A percentile compares a stretch with the other conserved stretches of the same genome.
Evolutionary conservation across 352 stramenopile species (phyloP).

Genomic region (Phytophthora vignae): DNA sequence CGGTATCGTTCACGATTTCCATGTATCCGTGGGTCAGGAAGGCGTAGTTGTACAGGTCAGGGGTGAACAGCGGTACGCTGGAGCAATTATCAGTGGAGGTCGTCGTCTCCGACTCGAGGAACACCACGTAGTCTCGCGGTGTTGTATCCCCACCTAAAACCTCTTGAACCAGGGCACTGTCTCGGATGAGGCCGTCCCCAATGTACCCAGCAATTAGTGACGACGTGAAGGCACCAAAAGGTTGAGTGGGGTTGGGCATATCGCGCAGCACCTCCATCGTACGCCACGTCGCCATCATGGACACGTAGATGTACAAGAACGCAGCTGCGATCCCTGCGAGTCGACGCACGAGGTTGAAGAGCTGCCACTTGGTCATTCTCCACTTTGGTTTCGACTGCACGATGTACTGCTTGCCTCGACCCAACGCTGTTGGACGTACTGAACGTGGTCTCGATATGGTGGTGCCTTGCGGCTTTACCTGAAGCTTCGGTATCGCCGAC

Average conservation of each 20-base stretch:
- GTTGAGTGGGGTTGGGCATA: neutral
- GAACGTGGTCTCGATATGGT: neutral
- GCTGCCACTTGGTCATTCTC: neutral
- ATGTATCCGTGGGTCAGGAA: neutral
- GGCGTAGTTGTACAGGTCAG: neutral
- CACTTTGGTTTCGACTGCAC: neutral
- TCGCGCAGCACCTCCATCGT: neutral
- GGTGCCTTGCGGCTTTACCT: neutral
- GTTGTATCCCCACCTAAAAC: neutral
- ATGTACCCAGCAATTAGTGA: neutral
- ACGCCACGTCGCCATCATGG: neutral
- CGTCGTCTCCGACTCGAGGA: neutral
- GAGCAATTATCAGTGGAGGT: neutral
- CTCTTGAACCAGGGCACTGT: neutral
- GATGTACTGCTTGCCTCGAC: neutral
- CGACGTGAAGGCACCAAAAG: neutral
- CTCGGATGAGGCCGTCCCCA: neutral
- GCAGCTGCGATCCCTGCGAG: neutral
- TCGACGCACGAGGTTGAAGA: neutral
- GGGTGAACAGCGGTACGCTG: neutral
- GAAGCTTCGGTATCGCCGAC: neutral
- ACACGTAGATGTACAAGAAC: neutral
- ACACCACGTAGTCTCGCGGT: neutral
- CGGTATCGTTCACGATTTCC: neutral
- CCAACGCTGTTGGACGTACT: neutral